Percentiles rank a stretch among this genome's conserved stretches.
Conservation (phyloP, 305 asterid species). For the Solanum hybrid region DNA sequence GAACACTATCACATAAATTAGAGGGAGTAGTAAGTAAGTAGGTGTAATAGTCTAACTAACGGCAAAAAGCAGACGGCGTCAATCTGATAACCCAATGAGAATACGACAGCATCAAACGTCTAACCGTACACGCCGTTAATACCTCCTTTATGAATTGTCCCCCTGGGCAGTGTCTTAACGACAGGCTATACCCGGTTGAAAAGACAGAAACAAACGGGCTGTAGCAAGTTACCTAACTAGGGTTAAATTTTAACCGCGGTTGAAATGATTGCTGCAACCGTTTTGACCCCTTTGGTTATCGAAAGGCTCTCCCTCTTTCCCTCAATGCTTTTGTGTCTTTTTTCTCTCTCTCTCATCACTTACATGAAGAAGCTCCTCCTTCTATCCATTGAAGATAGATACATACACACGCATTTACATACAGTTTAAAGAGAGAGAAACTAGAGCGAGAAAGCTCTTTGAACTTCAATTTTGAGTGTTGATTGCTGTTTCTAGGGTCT, state of each 20-base stretch:
- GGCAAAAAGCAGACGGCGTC: slow-evolving; percentile 38
- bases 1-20: not conserved
- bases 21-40: not conserved
- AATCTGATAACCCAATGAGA: slow-evolving; percentile 20
- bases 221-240: slow-evolving; percentile 11
- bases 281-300: slow-evolving; percentile 24
- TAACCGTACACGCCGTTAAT: slow-evolving; percentile 15
- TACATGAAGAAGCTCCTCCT: slow-evolving; percentile 23
- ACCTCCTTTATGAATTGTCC: slow-evolving; percentile 20
- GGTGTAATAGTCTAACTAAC: slow-evolving; percentile 9
- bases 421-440: not conserved
- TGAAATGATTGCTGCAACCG: slow-evolving; percentile 14
- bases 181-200: slow-evolving; percentile 40
- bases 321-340: slow-evolving; percentile 4
- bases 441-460: slow-evolving; percentile 3
- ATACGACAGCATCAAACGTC: slow-evolving; percentile 15
- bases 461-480: not conserved
- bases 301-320: slow-evolving; percentile 11
- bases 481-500: not conserved
- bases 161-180: slow-evolving; percentile 31
- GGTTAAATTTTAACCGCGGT: slow-evolving; percentile 31
- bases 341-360: slow-evolving; percentile 27
- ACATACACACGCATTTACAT: slow-evolving; percentile 3
- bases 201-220: not conserved
- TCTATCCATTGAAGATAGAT: slow-evolving; percentile 28